These are phyloP conservation scores for Aphanomyces astaci DNA, from an alignment of 352 stramenopile genomes.

Conservation along the genomic window DNA sequence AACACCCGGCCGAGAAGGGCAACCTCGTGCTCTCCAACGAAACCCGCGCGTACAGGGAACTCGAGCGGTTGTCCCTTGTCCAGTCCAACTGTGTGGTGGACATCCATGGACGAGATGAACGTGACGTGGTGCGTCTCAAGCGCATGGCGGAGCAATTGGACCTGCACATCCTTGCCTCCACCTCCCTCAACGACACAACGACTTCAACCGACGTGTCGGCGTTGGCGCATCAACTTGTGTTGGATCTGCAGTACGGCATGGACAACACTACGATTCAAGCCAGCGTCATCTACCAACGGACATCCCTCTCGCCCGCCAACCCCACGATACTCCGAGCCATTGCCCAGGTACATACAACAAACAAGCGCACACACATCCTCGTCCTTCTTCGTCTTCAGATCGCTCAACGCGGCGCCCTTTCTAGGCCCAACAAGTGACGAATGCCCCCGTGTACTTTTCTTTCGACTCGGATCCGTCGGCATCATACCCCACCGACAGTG, in stretches of 20 bases:
- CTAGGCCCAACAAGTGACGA: slow-evolving; percentile 11
- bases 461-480: neutral
- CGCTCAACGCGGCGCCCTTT: neutral
- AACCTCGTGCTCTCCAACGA: slow-evolving; percentile 62
- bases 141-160: slow-evolving; percentile 32
- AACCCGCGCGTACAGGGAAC: slow-evolving; percentile 64
- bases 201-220: neutral
- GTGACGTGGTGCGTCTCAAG: slow-evolving; percentile 20
- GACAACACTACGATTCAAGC: slow-evolving; percentile 18
- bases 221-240: slow-evolving; percentile 46
- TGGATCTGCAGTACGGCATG: slow-evolving; percentile 58
- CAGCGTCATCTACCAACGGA: slow-evolving; percentile 16
- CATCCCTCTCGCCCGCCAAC: neutral
- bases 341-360: neutral
- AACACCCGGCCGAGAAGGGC: slow-evolving; percentile 31
- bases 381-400: neutral
- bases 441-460: slow-evolving; percentile 8
- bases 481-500: neutral
- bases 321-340: neutral
- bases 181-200: slow-evolving; percentile 39
- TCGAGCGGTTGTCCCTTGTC: slow-evolving; percentile 32
- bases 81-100: slow-evolving; percentile 9
- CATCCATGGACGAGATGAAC: neutral
- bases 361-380: neutral
- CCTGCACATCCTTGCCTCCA: slow-evolving; percentile 43